Conservation (phyloP, 306 rosid species). For the Prunus dulcis region DNA sequence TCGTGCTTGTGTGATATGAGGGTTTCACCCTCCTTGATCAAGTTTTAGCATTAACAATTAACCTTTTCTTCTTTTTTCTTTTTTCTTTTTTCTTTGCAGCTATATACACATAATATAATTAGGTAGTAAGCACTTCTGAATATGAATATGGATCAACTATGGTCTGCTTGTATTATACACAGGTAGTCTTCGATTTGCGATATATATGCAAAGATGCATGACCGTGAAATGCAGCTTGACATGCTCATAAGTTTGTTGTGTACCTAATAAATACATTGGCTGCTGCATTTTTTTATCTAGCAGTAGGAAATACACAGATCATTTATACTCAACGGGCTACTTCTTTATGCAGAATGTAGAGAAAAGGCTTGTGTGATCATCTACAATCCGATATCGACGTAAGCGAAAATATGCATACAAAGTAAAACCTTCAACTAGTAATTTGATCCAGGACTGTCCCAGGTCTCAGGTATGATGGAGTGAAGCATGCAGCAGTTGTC, state of each 20-base stretch:
- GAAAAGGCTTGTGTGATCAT: conserved; percentile 10
- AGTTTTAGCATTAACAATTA: too few relatives aligned
- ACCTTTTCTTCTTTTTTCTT: too few relatives aligned
- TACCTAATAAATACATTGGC: not conserved
- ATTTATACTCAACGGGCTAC: not conserved
- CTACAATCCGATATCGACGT: not conserved
- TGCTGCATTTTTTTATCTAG: not conserved
- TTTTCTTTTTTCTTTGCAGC: too few relatives aligned
- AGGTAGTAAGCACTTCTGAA: too few relatives aligned
- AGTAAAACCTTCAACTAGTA: conserved; percentile 24
- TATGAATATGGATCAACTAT: too few relatives aligned
- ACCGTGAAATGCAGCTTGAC: not conserved
- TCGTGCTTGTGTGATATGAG: too few relatives aligned
- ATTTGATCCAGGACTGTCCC: conserved; percentile 73
- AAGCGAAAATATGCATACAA: not conserved
- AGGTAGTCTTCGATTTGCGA: too few relatives aligned
- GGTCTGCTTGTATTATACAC: too few relatives aligned
- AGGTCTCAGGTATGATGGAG: conserved; percentile 57
- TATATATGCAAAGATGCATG: not conserved
- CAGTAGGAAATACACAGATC: conserved; percentile 9
- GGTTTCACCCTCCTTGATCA: too few relatives aligned
- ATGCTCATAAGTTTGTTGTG: not conserved
- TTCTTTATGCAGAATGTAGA: conserved; percentile 1
- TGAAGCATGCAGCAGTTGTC: conserved; percentile 49
- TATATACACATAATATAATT: too few relatives aligned